Evolutionary conservation across 257 asterid species (phyloP).

Genomic region (Penstemon barbatus): DNA sequence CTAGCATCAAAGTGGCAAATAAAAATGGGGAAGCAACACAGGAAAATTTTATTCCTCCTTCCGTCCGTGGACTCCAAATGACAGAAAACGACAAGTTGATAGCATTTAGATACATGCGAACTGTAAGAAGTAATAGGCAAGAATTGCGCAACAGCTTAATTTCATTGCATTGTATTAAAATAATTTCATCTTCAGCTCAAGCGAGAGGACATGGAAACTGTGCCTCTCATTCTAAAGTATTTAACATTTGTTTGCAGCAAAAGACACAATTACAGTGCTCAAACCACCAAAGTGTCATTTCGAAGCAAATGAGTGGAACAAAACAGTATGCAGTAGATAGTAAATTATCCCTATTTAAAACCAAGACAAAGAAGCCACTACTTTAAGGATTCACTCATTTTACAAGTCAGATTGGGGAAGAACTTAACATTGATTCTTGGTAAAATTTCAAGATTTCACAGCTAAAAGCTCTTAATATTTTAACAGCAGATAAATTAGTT

Average conservation of each 20-base stretch:
- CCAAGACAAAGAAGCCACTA: slow-evolving; percentile 8
- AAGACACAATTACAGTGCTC: background rate
- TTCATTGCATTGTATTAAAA: slow-evolving; percentile 4
- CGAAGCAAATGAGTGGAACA: background rate
- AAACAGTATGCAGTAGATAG: background rate
- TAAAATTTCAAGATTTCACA: slow-evolving; percentile 9
- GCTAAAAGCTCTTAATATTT: background rate
- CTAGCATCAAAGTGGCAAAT: slow-evolving; percentile 3
- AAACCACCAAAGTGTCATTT: background rate
- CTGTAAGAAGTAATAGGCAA: background rate
- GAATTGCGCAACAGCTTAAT: slow-evolving; percentile 6
- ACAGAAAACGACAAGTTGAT: background rate
- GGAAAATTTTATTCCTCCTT: background rate
- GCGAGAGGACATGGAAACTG: background rate
- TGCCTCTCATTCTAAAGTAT: background rate
- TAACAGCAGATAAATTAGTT: slow-evolving; percentile 1
- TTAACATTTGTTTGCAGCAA: background rate
- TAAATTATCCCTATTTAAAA: no score
- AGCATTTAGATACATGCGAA: background rate
- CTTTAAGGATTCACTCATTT: slow-evolving; percentile 1
- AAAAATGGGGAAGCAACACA: background rate
- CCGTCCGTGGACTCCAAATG: background rate
- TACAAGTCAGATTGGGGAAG: slow-evolving; percentile 18
- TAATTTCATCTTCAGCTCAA: background rate
- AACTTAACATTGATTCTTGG: background rate